Conservation (phyloP, 192 early-diverging fungal species). For the Linnemannia exigua region DNA sequence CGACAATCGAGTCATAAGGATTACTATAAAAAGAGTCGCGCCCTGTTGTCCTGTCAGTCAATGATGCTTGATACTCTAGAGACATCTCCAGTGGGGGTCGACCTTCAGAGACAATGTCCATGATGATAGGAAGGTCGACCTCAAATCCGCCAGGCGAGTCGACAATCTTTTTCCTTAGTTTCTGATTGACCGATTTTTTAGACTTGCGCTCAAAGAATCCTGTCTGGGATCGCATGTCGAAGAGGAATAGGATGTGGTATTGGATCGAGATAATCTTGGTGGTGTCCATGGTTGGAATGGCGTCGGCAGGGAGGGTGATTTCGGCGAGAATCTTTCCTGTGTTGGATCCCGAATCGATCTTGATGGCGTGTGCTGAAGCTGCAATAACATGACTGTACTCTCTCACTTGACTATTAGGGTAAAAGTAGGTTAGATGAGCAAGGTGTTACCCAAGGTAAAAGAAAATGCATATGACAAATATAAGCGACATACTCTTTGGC, state of each 20-base stretch:
- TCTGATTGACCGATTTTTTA: constrained; percentile 12
- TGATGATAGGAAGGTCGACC: constrained; percentile 24
- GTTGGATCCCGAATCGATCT: constrained; percentile 2
- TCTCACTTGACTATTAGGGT: constrained; percentile 11
- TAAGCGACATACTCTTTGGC: constrained; percentile 38
- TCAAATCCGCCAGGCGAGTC: constrained; percentile 27
- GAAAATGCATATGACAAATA: neutral
- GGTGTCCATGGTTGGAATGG: constrained; percentile 37
- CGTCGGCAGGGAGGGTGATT: constrained; percentile 18
- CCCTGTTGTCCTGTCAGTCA: neutral
- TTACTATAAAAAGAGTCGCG: neutral
- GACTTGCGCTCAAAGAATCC: constrained; percentile 28
- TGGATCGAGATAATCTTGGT: constrained; percentile 42
- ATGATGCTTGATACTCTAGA: neutral
- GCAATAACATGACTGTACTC: constrained; percentile 37
- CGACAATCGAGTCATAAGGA: neutral
- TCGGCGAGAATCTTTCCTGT: constrained; percentile 25
- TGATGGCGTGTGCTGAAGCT: neutral
- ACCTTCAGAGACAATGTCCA: constrained; percentile 23
- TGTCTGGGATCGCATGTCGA: constrained; percentile 27
- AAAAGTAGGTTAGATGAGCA: neutral
- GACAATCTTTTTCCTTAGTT: constrained; percentile 15
- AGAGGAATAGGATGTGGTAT: constrained; percentile 31
- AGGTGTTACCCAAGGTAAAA: neutral
- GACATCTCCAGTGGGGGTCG: constrained; percentile 4